Base-by-base conservation (phyloP, 805 yeast species). In the Naumovozyma castellii region DNA sequence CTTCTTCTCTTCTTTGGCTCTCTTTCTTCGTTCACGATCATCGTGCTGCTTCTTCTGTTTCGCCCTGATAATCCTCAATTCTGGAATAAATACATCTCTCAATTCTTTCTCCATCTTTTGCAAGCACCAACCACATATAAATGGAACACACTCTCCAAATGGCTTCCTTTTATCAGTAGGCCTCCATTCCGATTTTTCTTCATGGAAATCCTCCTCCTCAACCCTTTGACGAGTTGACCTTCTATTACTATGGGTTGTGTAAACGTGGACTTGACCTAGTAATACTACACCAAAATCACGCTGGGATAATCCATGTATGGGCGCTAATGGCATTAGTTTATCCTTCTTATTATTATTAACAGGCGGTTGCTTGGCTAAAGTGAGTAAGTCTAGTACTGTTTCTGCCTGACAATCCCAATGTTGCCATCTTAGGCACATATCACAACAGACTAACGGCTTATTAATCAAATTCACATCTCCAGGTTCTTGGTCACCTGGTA, bases 381-480 rank as follows among this genome's bases (percentile, higher is more conserved):
- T 43, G 4, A 51, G 15, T 20, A 43, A 34, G 22, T 50, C 49
- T n/a, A 51, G 32, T 18, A 45, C 36, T 6, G 34, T 35, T n/a
- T 40, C 32, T 18, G 37, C 34, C 41, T 54, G 59, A 42, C 57
- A 55, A 27, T 56, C 56, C 60, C 59, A 56, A 43, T 55, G 61
- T 37, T 56, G 57, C 66, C 66, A 61, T 38, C 47, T 49, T 18
- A 49, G 45, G 41, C 65, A 59, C 18, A 37, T 20, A 27, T 58
- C 62, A 48, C 66, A 61, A 42, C 62, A 56, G 4, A 61, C 40
- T 14, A 61, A 44, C 6, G 55, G 51, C 16, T 42, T 41, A 15
- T 49, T 43, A 3, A 49, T 43, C n/a, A 44, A 22, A 28, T 39
- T 36, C 8, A 38, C 32, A n/a, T 50, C 49, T 30, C 46, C 50